Percentiles rank a stretch among this genome's conserved stretches.
Evolutionary conservation across 1,284 basidiomycete genomes (phyloP).

Genomic region (Ceratobasidium sp.): DNA sequence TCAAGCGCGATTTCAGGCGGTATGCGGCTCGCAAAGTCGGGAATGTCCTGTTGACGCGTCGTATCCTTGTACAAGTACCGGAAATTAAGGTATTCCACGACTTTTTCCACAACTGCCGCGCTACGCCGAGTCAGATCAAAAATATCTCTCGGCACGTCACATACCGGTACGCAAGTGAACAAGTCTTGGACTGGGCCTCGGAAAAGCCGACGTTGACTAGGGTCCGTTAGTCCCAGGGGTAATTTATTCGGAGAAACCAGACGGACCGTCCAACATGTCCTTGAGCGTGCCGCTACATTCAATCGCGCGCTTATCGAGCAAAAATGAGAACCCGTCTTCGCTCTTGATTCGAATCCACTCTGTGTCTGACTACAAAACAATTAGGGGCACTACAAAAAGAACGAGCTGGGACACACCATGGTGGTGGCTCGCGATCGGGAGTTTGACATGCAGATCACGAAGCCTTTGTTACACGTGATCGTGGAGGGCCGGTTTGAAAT

Average conservation of each 20-base stretch:
- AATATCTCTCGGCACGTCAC: not conserved
- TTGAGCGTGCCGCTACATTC: slow-evolving; percentile 63
- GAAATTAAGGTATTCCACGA: slow-evolving; percentile 61
- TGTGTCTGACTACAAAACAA: slow-evolving; percentile 9
- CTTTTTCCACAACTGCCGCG: slow-evolving; percentile 59
- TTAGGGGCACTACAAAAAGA: not conserved
- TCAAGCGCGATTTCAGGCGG: slow-evolving; percentile 62
- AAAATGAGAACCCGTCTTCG: slow-evolving; percentile 65
- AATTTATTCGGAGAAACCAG: slow-evolving; percentile 35
- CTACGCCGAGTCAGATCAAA: slow-evolving; percentile 43
- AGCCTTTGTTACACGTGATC: not conserved
- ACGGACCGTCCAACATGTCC: slow-evolving; percentile 55
- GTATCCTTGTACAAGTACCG: slow-evolving; percentile 55
- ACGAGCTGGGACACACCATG: not conserved
- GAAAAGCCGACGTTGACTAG: slow-evolving; percentile 49
- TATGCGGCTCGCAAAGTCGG: slow-evolving; percentile 59
- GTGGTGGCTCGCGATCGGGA: not conserved
- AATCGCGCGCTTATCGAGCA: slow-evolving; percentile 64
- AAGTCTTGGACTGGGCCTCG: slow-evolving; percentile 59
- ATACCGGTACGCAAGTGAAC: slow-evolving; percentile 58
- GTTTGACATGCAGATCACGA: not conserved
- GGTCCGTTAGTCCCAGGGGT: not conserved
- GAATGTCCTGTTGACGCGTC: slow-evolving; percentile 52
- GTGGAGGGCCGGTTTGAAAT: too few species aligned
- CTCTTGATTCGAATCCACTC: slow-evolving; percentile 72